Conservation (phyloP, 2,329 filamentous ascomycete genomes). For the Ilyonectria mors-panacis region DNA sequence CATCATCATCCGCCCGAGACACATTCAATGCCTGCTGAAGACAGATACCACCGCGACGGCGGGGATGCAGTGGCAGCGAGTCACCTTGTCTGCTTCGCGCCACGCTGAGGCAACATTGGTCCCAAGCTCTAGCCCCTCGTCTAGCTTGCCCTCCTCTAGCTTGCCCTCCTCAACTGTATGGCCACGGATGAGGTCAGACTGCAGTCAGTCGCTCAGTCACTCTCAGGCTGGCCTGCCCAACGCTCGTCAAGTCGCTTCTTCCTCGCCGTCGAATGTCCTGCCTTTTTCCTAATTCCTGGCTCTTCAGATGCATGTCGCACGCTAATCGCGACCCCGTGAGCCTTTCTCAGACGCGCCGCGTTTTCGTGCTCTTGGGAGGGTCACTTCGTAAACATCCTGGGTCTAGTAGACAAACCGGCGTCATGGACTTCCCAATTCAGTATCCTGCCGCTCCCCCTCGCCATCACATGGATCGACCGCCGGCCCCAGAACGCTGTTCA, state of each 20-base stretch:
- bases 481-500: constrained; percentile 42
- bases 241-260: neutral
- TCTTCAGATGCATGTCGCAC: constrained; percentile 34
- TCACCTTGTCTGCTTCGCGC: constrained; percentile 27
- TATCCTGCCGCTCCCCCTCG: constrained; percentile 44
- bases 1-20: constrained; percentile 3
- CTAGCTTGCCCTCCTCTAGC: constrained; percentile 10
- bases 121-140: constrained; percentile 24
- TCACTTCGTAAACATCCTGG: constrained; percentile 34
- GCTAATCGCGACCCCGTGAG: constrained; percentile 48
- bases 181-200: constrained; percentile 36
- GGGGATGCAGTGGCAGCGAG: constrained; percentile 23
- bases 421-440: constrained; percentile 48
- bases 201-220: constrained; percentile 20
- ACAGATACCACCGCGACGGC: constrained; percentile 25
- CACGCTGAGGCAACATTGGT: constrained; percentile 34
- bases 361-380: constrained; percentile 36
- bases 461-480: constrained; percentile 46
- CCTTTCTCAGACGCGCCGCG: constrained; percentile 39
- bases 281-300: neutral
- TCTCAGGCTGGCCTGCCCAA: neutral
- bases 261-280: constrained; percentile 13
- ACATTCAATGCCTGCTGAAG: constrained; percentile 13
- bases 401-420: constrained; percentile 38
- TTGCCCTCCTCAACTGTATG: constrained; percentile 2